These are phyloP conservation scores for Fusarium clavum DNA, from an alignment of 2,329 filamentous ascomycete species.

Conservation along the genomic window DNA sequence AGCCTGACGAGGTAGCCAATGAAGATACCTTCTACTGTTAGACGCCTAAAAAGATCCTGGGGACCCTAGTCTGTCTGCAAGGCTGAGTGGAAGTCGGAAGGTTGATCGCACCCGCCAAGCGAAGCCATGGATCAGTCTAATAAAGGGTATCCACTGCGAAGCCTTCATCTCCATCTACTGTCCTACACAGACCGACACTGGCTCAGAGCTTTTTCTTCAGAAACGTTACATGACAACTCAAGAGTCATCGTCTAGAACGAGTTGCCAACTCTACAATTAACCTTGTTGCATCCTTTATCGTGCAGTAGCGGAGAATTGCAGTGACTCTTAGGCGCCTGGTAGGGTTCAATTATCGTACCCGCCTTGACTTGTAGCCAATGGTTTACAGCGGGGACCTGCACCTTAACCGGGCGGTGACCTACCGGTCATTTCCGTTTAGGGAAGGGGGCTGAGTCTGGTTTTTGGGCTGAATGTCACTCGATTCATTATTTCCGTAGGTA, in stretches of 20 bases:
- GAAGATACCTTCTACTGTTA: not conserved
- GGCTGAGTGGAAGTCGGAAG: slow-evolving; percentile 9
- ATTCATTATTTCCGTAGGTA: not conserved
- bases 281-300: not conserved
- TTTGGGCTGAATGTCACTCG: not conserved
- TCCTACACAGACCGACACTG: not conserved
- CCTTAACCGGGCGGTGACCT: slow-evolving; percentile 7
- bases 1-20: not conserved
- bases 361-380: slow-evolving; percentile 1
- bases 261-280: slow-evolving; percentile 14
- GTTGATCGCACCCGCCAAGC: not conserved
- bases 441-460: not conserved
- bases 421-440: slow-evolving; percentile 3
- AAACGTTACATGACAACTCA: not conserved
- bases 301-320: not conserved
- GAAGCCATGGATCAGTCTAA: not conserved
- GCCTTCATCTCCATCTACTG: not conserved
- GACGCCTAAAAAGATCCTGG: not conserved
- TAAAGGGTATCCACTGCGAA: not conserved
- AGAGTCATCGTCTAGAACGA: not conserved
- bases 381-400: slow-evolving; percentile 4
- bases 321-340: not conserved
- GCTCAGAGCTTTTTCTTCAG: not conserved
- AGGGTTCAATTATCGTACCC: not conserved
- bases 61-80: slow-evolving; percentile 5